Evolutionary conservation across 129 eudicot genomes (phyloP).

Genomic region (Artemisia tridentata): DNA sequence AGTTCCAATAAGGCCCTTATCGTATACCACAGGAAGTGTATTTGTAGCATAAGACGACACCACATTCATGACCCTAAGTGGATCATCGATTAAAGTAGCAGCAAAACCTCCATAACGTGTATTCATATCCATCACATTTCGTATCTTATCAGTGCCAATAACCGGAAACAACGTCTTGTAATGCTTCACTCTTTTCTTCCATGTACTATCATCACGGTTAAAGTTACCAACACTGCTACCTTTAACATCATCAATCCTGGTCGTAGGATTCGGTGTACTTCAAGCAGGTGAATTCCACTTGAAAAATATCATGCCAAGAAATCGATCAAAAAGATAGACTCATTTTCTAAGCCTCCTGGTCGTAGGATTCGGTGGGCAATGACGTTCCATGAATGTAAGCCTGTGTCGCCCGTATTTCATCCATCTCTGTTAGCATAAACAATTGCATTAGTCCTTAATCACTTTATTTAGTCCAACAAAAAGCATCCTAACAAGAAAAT

Average conservation of each 20-base stretch:
- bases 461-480: neutral
- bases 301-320: constrained; percentile 15
- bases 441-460: neutral
- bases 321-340: constrained; percentile 8
- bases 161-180: constrained; percentile 80
- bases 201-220: constrained; percentile 63
- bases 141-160: constrained; percentile 73
- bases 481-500: neutral
- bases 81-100: constrained; percentile 64
- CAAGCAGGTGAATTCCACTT: constrained; percentile 96
- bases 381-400: constrained; percentile 91
- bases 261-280: constrained; percentile 90
- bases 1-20: constrained; percentile 87
- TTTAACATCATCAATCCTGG: constrained; percentile 71
- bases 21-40: constrained; percentile 81
- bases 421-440: constrained; percentile 68
- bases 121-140: constrained; percentile 97
- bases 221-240: constrained; percentile 88
- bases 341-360: constrained; percentile 77
- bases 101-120: constrained; percentile 91
- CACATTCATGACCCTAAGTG: constrained; percentile 95
- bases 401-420: constrained; percentile 75
- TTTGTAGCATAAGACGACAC: constrained; percentile 88
- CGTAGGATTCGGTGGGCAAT: constrained; percentile 91
- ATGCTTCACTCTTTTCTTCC: constrained; percentile 70